Evolutionary conservation across 257 asterid genomes (phyloP), one percentile per base, ranked within the genome.

Genomic region (Ophiorrhiza pumila): DNA sequence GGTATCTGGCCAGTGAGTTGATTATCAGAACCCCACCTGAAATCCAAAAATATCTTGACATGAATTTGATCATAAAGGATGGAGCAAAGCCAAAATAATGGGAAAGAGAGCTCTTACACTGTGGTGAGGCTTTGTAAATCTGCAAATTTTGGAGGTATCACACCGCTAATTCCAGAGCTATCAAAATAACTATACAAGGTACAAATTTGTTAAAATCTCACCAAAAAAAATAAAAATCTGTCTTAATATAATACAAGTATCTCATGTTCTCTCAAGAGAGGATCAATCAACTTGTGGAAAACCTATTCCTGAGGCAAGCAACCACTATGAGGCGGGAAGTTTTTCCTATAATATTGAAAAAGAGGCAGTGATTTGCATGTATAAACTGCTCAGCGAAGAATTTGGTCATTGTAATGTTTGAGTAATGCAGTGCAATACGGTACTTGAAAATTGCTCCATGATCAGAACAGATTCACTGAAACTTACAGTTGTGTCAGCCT

Each of bases 1-100:
- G 98, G 98, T 84, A 89, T 86, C 76, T n/a, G 79, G 41, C 98
- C 96, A 0, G 92, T 90, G 64, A 90, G 84, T 25, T 29, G 86
- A 80, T 79, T 88, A 76, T 90, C 96, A 7, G 90, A 88, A 32
- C 77, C 92, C 91, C 91, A 85, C 76, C 96, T 90, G 85, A 68
- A 74, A 79, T 20, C 34, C 39, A 68, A 31, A 77, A 75, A 61
- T 60, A 71, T 14, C 56, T 43, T 77, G 46, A 45, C 43, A 39
- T 59, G 5, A 39, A 58, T 59, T 60, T 61, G 58, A 70, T 59
- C 67, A 69, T 7, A 41, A 31, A 43, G 63, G 49, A 71, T 52
- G 5, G 32, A 69, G 42, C 45, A 31, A 34, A 47, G 56, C 42
- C 22, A 11, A 57, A 43, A 62, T 57, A 34, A 25, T 17, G 18